Evolutionary conservation across 805 yeast genomes (phyloP), one percentile per base, ranked within the genome.

Genomic region (Candida fluviatilis): DNA sequence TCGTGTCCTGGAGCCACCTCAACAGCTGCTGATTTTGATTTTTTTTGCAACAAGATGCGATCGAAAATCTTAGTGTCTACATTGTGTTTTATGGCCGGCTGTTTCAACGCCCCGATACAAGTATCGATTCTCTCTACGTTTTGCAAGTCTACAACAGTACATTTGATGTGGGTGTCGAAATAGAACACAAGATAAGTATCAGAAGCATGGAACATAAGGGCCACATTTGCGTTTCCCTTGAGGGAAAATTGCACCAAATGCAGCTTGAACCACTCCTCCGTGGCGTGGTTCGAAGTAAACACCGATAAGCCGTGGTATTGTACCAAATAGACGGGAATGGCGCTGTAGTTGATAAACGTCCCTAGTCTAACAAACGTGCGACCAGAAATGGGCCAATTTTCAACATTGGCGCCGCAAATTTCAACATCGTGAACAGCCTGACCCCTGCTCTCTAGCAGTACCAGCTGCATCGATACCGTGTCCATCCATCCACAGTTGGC

Each of bases 21-120:
- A 11, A 16, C 18, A 36, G 40, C 17, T 33, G 43, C 48, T 14
- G 46, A 36, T 21, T 46, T 37, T 34, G 36, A 38, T 36, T 55
- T 57, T 45, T 56, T 55, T 38, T 45, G 52, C 25, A 58, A 58
- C 16, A 66, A 47, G 4, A 65, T 67, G 31, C 60, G 58, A 44
- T 67, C 73, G 32, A 66, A 63, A 1, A 60, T 52, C 6, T 57
- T 47, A 6, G 54, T 51, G 26, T 50, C 47, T 2, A 30, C 21
- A 35, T 34, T 5, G 41, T 26, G 29, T 26, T 26, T 26, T 13
- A 5, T 8, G 13, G 13, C 15, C 7, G 29, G 15, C 5, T 12
- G 5, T 8, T 8, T 10, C 15, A 10, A 10, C 15, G 26, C 10
- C 7, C 35, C 38, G 17, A 34, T 30, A 5, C 34, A 19, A 6